Percentiles rank a stretch among this genome's conserved stretches.
Conservation (phyloP, 108 stramenopile genomes). For the Mayamaea pseudoterrestris region DNA sequence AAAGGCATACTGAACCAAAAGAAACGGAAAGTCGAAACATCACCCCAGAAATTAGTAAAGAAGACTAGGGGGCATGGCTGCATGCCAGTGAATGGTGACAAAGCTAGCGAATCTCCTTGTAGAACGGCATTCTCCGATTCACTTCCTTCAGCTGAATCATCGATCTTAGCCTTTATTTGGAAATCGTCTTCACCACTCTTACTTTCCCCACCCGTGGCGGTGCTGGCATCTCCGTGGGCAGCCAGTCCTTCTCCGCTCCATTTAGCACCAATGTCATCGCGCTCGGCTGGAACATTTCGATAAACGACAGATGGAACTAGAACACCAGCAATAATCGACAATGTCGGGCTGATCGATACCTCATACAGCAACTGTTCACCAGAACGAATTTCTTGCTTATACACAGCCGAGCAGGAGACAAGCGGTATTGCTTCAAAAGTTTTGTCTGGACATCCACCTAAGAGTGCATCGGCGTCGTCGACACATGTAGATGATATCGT, state of each 20-base stretch:
- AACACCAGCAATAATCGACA: not conserved
- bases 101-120: conserved; percentile 27
- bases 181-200: conserved; percentile 12
- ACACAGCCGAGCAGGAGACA: conserved; percentile 22
- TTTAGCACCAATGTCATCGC: conserved; percentile 31
- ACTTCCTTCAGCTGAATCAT: conserved; percentile 22
- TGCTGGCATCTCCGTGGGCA: conserved; percentile 2
- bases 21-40: conserved; percentile 46
- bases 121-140: conserved; percentile 33
- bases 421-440: conserved; percentile 14
- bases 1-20: conserved; percentile 47
- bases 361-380: conserved; percentile 67
- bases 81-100: conserved; percentile 44
- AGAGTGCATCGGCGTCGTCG: not conserved
- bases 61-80: conserved; percentile 76
- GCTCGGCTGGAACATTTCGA: conserved; percentile 30
- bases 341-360: conserved; percentile 19
- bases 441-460: not conserved
- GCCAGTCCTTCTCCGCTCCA: conserved; percentile 28
- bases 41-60: conserved; percentile 47
- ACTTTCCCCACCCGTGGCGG: not conserved
- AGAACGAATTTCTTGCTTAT: conserved; percentile 40
- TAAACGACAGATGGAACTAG: conserved; percentile 43
- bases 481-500: too few relatives aligned
- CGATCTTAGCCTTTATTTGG: conserved; percentile 7